Conservation (phyloP, 768 basidiomycete genomes). For the Leucocoprinus birnbaumii region DNA sequence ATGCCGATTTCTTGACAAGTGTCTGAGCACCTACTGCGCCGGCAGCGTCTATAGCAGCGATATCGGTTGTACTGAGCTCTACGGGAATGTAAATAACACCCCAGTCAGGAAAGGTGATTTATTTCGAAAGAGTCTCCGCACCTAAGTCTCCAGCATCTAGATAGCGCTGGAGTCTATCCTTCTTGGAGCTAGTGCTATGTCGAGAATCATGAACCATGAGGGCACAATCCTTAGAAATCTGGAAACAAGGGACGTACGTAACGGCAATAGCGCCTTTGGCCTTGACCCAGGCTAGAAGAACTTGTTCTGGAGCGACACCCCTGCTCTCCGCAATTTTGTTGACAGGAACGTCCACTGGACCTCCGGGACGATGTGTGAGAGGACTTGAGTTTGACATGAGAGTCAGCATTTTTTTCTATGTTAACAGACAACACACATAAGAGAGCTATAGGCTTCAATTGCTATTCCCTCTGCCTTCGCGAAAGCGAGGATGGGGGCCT, state of each 20-base stretch:
- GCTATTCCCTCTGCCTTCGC: constrained; percentile 50
- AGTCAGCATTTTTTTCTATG: background rate
- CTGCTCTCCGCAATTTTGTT: constrained; percentile 47
- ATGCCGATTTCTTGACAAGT: no score
- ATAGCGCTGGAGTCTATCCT: constrained; percentile 64
- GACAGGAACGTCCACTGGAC: constrained; percentile 59
- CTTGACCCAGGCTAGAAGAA: constrained; percentile 71
- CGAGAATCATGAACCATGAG: background rate
- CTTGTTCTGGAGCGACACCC: constrained; percentile 57
- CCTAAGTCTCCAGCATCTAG: constrained; percentile 63
- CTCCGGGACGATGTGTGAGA: constrained; percentile 55
- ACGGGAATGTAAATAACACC: background rate
- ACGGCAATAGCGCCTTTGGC: constrained; percentile 64
- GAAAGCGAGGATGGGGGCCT: constrained; percentile 52
- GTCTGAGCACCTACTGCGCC: constrained; percentile 37
- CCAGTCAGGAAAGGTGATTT: background rate
- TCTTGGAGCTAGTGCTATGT: constrained; percentile 61
- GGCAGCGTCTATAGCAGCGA: constrained; percentile 54
- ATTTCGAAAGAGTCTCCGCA: constrained; percentile 17
- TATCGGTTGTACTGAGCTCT: constrained; percentile 52
- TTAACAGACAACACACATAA: constrained; percentile 35
- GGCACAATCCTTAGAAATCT: background rate
- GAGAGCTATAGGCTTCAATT: constrained; percentile 65
- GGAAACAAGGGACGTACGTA: constrained; percentile 47
- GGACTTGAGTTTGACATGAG: constrained; percentile 40